phyloP scores from a whole-genome alignment of 2,329 filamentous ascomycete genomes.

The Fusarium anguioides region DNA sequence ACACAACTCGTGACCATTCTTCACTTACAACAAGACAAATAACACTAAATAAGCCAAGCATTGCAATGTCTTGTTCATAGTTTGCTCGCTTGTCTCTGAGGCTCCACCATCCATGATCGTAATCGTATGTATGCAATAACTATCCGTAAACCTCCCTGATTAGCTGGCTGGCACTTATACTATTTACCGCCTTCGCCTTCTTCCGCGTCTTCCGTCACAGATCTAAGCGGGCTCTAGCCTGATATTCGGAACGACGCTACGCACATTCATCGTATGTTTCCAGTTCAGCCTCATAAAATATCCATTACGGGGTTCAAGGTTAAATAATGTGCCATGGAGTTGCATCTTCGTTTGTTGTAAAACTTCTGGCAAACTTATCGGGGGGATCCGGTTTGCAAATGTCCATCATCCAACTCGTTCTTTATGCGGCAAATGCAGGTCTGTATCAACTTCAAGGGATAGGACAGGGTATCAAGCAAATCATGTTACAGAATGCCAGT shows the following conservation, averaged over 20 bases:
- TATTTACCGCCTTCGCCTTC: conserved; percentile 31
- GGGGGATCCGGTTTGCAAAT: conserved; percentile 16
- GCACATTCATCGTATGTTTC: conserved; percentile 41
- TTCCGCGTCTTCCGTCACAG: conserved; percentile 34
- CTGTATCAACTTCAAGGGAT: neutral
- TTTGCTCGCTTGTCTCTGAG: neutral
- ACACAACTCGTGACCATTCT: neutral
- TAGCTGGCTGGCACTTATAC: conserved; percentile 3
- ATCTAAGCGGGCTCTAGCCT: conserved; percentile 37
- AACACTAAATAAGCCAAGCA: neutral
- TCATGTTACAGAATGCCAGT: neutral
- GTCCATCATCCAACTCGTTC: neutral
- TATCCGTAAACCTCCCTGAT: too few relatives aligned
- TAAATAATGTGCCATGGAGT: neutral
- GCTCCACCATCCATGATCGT: conserved; percentile 31
- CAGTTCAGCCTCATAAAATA: conserved; percentile 24
- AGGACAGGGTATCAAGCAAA: neutral
- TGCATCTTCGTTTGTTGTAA: conserved; percentile 17
- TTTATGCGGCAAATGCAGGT: neutral
- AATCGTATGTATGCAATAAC: conserved; percentile 26
- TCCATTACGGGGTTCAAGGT: neutral
- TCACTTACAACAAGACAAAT: neutral
- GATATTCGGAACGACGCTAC: conserved; percentile 25
- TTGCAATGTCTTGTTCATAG: conserved; percentile 6
- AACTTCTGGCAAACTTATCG: conserved; percentile 18